Conservation (phyloP, 2,329 filamentous ascomycete genomes). For the Ceratocystis huliohia region DNA sequence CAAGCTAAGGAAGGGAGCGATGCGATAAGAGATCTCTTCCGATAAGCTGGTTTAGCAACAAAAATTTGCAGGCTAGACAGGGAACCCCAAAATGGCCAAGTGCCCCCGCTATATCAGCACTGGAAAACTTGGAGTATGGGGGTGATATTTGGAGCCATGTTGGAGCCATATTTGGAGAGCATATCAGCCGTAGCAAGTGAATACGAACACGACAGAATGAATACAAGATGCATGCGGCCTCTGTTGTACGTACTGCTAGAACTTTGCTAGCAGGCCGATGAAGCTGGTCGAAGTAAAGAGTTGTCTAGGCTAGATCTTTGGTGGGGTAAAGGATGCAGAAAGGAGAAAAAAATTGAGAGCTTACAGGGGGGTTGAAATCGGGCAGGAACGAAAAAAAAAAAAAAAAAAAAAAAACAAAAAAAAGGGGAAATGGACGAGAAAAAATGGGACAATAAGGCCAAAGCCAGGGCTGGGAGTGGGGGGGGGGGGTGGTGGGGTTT, state of each 20-base stretch:
- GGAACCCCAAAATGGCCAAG: not conserved
- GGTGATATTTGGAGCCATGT: too few relatives aligned
- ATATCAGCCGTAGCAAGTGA: not conserved
- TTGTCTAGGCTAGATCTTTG: not conserved
- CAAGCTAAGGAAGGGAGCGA: not conserved
- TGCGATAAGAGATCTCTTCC: not conserved
- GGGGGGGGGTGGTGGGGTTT: too few relatives aligned
- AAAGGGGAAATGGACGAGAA: too few relatives aligned
- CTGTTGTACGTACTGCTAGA: too few relatives aligned
- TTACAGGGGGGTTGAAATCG: constrained; percentile 5
- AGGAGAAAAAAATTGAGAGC: not conserved
- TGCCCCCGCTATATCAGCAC: not conserved
- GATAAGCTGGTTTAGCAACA: not conserved
- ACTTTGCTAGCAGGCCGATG: too few relatives aligned
- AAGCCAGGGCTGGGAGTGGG: too few relatives aligned
- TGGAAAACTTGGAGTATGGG: not conserved
- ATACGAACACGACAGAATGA: too few relatives aligned
- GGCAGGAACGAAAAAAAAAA: not conserved
- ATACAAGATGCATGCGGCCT: too few relatives aligned
- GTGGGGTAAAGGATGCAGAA: not conserved
- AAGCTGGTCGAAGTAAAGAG: too few relatives aligned
- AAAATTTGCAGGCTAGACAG: not conserved
- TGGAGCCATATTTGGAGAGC: too few relatives aligned
- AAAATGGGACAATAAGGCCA: too few relatives aligned
- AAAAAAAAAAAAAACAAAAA: constrained; percentile 14